A percentile compares a stretch with the other conserved stretches of the same genome.
phyloP scores from a whole-genome alignment of 306 rosid genomes.

The Rosa rugosa region DNA sequence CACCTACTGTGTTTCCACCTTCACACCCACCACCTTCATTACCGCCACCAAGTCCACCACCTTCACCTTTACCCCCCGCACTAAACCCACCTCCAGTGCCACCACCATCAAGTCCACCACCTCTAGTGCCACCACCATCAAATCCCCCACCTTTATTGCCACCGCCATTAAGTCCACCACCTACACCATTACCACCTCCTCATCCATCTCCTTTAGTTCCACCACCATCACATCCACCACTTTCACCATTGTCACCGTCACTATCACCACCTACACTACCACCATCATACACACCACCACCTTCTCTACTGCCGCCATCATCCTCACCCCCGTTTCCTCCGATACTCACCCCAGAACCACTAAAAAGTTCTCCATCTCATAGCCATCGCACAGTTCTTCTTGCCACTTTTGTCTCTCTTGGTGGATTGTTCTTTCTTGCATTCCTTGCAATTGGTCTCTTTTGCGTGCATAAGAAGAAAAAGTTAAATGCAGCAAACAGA shows the following conservation, averaged over 20 bases:
- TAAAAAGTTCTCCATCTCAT: not conserved
- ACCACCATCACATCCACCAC: not conserved
- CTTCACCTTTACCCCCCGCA: no score
- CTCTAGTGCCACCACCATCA: not conserved
- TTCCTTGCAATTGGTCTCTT: conserved; percentile 26
- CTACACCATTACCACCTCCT: not conserved
- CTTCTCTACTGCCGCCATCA: not conserved
- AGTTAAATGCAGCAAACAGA: not conserved
- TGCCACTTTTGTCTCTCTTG: conserved; percentile 22
- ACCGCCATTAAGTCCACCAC: not conserved
- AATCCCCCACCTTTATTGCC: not conserved
- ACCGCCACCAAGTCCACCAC: not conserved
- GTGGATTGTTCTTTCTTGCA: conserved; percentile 31
- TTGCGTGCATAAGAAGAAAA: conserved; percentile 18
- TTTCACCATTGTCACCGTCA: not conserved
- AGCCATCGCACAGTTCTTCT: not conserved
- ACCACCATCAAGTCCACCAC: not conserved
- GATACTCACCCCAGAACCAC: not conserved
- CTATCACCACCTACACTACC: not conserved
- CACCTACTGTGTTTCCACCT: not conserved
- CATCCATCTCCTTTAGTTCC: not conserved
- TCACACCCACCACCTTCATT: conserved; percentile 5
- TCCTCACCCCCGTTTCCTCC: not conserved
- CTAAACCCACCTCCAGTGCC: not conserved
- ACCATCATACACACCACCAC: not conserved